phyloP scores from a whole-genome alignment of 441 rosid genomes.

The Pelargonium citronellum region DNA sequence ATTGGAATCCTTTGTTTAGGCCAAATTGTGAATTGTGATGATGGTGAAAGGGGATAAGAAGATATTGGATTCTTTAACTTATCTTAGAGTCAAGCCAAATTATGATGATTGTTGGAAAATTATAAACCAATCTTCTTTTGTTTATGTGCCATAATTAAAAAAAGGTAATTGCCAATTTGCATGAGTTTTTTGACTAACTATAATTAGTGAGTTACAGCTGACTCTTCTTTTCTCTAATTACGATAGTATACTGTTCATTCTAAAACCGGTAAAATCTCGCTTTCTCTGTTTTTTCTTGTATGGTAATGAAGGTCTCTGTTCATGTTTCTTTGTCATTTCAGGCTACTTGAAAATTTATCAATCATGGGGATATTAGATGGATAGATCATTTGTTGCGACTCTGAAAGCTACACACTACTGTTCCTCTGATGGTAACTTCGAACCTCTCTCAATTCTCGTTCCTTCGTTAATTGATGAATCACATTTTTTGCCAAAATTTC shows the following conservation, averaged over 20 bases:
- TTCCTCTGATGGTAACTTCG: no score
- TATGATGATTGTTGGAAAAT: background rate
- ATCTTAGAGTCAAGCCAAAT: background rate
- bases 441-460: background rate
- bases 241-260: background rate
- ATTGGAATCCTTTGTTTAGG: background rate
- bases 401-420: background rate
- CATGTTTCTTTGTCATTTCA: background rate
- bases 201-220: background rate
- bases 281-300: background rate
- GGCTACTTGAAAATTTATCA: background rate
- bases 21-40: background rate
- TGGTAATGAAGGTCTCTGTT: background rate
- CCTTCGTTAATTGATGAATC: background rate
- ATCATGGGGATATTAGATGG: no score
- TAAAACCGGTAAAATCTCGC: background rate
- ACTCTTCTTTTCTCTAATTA: no score
- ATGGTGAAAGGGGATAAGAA: background rate
- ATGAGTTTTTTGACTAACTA: background rate
- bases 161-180: background rate
- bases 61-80: background rate
- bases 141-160: background rate
- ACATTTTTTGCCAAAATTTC: background rate
- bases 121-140: background rate
- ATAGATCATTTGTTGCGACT: background rate